These are phyloP conservation scores for Entomortierella beljakovae DNA, from an alignment of 192 early-diverging fungal species.

Conservation along the genomic window DNA sequence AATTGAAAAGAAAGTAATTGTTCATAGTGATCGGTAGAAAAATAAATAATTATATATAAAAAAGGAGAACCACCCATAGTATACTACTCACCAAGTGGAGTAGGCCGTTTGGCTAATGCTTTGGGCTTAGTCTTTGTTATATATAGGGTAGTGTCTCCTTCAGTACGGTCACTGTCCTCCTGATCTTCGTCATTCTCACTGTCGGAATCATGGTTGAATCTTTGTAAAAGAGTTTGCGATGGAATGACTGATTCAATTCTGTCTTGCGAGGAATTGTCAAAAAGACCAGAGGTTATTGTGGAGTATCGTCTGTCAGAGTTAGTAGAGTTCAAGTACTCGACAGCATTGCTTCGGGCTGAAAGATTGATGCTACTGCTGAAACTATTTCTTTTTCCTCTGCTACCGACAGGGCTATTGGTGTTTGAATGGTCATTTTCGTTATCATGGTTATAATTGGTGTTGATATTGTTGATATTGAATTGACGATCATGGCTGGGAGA, in stretches of 20 bases:
- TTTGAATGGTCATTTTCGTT: neutral
- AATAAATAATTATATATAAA: neutral
- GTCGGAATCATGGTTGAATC: constrained; percentile 42
- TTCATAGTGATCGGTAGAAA: no score
- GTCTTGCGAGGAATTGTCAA: constrained; percentile 10
- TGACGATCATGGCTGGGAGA: constrained; percentile 22
- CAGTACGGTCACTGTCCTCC: constrained; percentile 53
- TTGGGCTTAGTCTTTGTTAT: constrained; percentile 21
- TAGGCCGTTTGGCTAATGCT: constrained; percentile 8
- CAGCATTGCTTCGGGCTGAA: neutral
- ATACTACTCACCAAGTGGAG: constrained; percentile 31
- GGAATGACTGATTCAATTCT: constrained; percentile 6
- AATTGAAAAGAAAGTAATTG: no score
- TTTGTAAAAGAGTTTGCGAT: constrained; percentile 20
- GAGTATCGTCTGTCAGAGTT: neutral
- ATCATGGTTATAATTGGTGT: constrained; percentile 1
- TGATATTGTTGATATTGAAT: constrained; percentile 2
- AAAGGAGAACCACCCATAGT: neutral
- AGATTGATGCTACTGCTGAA: neutral
- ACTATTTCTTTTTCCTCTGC: neutral
- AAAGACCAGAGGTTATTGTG: neutral
- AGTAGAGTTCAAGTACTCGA: constrained; percentile 1
- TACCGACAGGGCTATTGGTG: neutral
- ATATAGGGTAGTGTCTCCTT: constrained; percentile 24
- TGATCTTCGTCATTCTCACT: constrained; percentile 26